These are phyloP conservation scores for Aschersonia sp. DNA, from an alignment of 2,329 filamentous ascomycete species.

Conservation along the genomic window DNA sequence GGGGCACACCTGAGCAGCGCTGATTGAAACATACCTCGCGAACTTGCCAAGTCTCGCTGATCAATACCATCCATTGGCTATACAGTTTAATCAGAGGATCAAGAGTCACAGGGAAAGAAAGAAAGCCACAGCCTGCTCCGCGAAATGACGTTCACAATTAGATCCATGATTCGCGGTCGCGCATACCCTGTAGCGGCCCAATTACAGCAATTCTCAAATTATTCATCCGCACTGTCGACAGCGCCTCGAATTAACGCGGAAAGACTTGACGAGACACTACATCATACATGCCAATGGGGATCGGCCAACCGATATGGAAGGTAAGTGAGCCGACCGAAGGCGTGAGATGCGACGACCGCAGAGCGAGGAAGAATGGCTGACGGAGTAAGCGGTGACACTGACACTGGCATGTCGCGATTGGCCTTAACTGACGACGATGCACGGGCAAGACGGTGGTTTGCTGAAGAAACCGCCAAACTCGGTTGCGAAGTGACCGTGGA, in stretches of 20 bases:
- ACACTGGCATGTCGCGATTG: conserved; percentile 68
- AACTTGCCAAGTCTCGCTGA: too few species aligned
- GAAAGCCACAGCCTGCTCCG: too few species aligned
- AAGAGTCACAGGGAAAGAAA: too few species aligned
- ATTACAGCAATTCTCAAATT: too few species aligned
- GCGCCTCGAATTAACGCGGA: conserved; percentile 11
- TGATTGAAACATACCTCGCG: too few species aligned
- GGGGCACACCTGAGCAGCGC: too few species aligned
- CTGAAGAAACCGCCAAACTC: conserved; percentile 44
- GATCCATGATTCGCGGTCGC: neutral
- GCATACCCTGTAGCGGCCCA: too few species aligned
- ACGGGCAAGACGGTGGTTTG: conserved; percentile 65
- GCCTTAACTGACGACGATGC: conserved; percentile 64
- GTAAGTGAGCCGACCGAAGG: conserved; percentile 8
- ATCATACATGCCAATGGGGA: conserved; percentile 18
- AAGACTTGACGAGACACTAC: conserved; percentile 15
- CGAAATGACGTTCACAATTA: neutral
- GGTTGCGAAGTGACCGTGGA: conserved; percentile 58
- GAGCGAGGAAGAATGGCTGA: neutral
- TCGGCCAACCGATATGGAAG: conserved; percentile 13
- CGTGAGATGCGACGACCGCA: neutral
- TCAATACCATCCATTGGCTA: too few species aligned
- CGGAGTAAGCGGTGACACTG: conserved; percentile 16
- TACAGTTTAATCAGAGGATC: too few species aligned
- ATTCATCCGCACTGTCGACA: neutral